Base-by-base conservation (phyloP, 2,329 filamentous ascomycete species). In the Penicillium sp. region DNA sequence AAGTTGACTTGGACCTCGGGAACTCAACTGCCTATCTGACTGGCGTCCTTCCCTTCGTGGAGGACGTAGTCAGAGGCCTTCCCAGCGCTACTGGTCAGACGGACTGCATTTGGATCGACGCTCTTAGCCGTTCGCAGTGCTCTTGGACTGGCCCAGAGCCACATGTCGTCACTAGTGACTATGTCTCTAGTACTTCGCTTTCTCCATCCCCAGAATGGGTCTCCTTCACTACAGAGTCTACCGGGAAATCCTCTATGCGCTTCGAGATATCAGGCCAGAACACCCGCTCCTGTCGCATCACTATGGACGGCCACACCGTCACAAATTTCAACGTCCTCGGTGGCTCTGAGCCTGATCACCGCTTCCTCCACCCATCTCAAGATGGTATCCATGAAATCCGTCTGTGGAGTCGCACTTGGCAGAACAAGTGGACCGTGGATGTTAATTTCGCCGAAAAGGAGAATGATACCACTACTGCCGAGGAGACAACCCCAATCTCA, bases 401-500 rank as follows among this genome's bases (percentile, higher is more conserved):
- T 57, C 82, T 98, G 11, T 97, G 93, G 89, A 89, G 90, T 63
- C 83, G 95, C 33, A 85, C 87, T 35, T 96, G 91, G 88, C 83
- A 86, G 48, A 85, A 85, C 27, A 82, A 83, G 3, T 97, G 93
- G 90, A 82, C 82, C 16, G 87, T 96, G 19, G 85, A 90, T 65
- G 82, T 95, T 2, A 80, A 84, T 54, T 92, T 67, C 22, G 55
- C 58, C 3, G 42, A 64, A n/a, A 35, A 61, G 6, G 33, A 33
- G 24, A 89, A 77, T 81, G 55, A 61, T 70, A 16, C 67, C 68
- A 54, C 45, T 60, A 59, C 37, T n/a, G 67, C 58, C 9, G 69
- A 72, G 42, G 31, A 29, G 10, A 29, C 16, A 68, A 10, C 74
- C 19, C 67, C 52, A 4, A 47, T 91, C 33, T 82, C 81, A 61